These are phyloP conservation scores for Actinomortierella ambigua DNA, from an alignment of 371 early-diverging fungal species.

Conservation along the genomic window DNA sequence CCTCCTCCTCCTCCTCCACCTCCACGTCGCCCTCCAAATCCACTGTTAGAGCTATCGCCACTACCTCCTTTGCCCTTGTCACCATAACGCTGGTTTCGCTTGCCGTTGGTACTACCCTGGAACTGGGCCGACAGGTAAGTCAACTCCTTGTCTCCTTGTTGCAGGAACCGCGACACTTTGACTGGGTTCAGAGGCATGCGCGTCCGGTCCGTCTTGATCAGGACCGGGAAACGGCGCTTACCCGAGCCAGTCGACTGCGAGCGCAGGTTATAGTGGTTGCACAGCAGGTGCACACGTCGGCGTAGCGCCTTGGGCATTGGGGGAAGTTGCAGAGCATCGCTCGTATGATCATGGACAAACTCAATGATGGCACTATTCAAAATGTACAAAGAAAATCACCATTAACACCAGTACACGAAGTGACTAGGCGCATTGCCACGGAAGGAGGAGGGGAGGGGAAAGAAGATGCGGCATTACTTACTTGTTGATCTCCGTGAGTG, in stretches of 20 bases:
- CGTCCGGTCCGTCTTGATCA: conserved; percentile 59
- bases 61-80: background rate
- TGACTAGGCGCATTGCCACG: too few relatives aligned
- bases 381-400: background rate
- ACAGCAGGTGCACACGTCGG: conserved; percentile 58
- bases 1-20: conserved; percentile 7
- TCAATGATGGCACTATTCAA: conserved; percentile 26
- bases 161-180: conserved; percentile 53
- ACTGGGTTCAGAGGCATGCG: conserved; percentile 55
- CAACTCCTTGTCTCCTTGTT: conserved; percentile 26
- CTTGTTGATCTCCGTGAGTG: conserved; percentile 34
- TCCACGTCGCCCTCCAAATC: conserved; percentile 1
- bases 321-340: conserved; percentile 45
- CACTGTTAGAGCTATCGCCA: conserved; percentile 4
- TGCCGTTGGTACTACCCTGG: conserved; percentile 11
- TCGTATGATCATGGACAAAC: conserved; percentile 33
- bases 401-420: too few relatives aligned
- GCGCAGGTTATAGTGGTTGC: conserved; percentile 55
- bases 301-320: conserved; percentile 60
- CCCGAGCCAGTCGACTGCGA: conserved; percentile 58
- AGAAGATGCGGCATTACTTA: too few relatives aligned
- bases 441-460: too few relatives aligned
- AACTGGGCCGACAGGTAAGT: conserved; percentile 17
- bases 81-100: conserved; percentile 16
- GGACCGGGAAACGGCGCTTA: conserved; percentile 42